Percentiles rank a stretch among this genome's conserved stretches.
Evolutionary conservation across 768 basidiomycete species (phyloP).

Genomic region (Rhizopogon salebrosus): DNA sequence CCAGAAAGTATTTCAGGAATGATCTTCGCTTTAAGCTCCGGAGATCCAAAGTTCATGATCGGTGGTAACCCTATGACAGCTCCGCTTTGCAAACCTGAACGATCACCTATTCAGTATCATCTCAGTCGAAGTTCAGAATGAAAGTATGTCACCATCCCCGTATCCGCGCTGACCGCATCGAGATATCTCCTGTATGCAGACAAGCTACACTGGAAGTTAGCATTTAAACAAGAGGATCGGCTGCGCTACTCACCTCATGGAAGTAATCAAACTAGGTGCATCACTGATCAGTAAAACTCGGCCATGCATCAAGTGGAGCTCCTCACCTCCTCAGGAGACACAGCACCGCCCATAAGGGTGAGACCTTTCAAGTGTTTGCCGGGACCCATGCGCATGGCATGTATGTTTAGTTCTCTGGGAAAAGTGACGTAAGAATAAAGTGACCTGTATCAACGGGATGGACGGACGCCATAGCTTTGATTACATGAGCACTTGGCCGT

Average conservation of each 20-base stretch:
- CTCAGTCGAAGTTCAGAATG: neutral
- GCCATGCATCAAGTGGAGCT: neutral
- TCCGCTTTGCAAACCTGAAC: slow-evolving; percentile 55
- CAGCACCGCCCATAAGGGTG: slow-evolving; percentile 71
- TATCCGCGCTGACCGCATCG: slow-evolving; percentile 74
- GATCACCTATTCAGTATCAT: neutral
- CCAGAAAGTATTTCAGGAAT: slow-evolving; percentile 66
- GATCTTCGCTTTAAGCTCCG: slow-evolving; percentile 50
- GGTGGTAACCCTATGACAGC: slow-evolving; percentile 83
- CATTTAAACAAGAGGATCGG: neutral
- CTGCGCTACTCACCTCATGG: slow-evolving; percentile 50
- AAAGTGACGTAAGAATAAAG: neutral
- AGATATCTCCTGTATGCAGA: slow-evolving; percentile 74
- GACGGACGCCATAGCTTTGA: slow-evolving; percentile 48
- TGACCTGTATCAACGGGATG: neutral
- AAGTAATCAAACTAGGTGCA: slow-evolving; percentile 72
- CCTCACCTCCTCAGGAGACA: slow-evolving; percentile 71
- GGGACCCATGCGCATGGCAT: slow-evolving; percentile 67
- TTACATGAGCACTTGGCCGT: slow-evolving; percentile 45
- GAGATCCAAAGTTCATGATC: slow-evolving; percentile 74
- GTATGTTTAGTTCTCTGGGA: slow-evolving; percentile 38
- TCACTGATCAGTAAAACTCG: neutral
- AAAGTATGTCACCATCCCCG: slow-evolving; percentile 52
- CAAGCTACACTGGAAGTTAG: slow-evolving; percentile 38
- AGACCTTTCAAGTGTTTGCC: slow-evolving; percentile 86